Evolutionary conservation across 768 basidiomycete genomes (phyloP), one percentile per base, ranked within the genome.

Genomic region (Cyclocybe aegerita): DNA sequence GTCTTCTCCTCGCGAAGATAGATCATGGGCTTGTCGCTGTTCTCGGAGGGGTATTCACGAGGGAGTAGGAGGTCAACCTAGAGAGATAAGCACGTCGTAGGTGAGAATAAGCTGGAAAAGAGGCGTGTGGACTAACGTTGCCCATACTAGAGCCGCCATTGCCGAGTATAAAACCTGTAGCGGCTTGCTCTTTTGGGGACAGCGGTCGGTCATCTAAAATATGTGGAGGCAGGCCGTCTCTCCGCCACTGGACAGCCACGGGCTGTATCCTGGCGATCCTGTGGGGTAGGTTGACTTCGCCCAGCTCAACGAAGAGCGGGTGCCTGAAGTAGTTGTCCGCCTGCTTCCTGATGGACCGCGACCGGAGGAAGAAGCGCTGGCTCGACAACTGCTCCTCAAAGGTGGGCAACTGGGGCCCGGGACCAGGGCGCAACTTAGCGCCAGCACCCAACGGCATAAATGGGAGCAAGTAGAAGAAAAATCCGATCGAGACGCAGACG

Each of bases 281-380:
- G 5, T 49, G 54, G 37, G 62, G 60, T 1, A 66, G 48, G 9
- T 56, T 7, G 2, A 48, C 37, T 9, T 29, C 60, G 2, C 60
- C 58, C 4, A 81, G 63, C 45, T 82, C 79, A 36, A 75, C 58
- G 40, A 78, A 72, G 17, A 82, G 60, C 1, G 80, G 82, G 49
- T 81, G 74, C 0, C 58, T 63, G 0, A 76, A 55, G n/a, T 62
- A 60, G 1, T 53, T 52, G 4, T 53, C 55, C 0, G 72, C 59
- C 50, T 78, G 74, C 16, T 61, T 58, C 57, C 72, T 68, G 17
- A 76, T 64, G 37, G 62, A 49, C 33, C 55, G 56, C n/a, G 69
- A 71, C 6, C 82, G 72, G 17, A 74, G 57, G 42, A 78, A 54
- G 60, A 85, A 82, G 12, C 80, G 74, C 17, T 64, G 56, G n/a